These are phyloP conservation scores for Chrysoporthe puriensis DNA, from an alignment of 2,329 filamentous ascomycete species.

Conservation along the genomic window DNA sequence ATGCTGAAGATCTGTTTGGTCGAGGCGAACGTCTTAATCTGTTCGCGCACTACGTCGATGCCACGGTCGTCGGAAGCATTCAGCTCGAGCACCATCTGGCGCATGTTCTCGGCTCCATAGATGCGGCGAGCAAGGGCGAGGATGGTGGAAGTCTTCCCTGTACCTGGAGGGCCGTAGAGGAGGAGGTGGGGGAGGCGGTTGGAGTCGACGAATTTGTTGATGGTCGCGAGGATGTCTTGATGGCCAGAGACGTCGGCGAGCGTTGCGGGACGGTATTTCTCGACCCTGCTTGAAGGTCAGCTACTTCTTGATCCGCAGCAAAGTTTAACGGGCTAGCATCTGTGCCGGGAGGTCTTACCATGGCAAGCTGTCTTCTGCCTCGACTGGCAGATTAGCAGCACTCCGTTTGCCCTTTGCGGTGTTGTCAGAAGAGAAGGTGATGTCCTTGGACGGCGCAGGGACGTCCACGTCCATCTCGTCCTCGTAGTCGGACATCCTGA, in stretches of 20 bases:
- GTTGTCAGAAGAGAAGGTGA: slow-evolving; percentile 74
- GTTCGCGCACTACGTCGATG: slow-evolving; percentile 96
- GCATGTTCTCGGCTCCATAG: slow-evolving; percentile 89
- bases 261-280: slow-evolving; percentile 91
- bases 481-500: slow-evolving; percentile 61
- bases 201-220: slow-evolving; percentile 95
- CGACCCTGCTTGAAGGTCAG: slow-evolving; percentile 66
- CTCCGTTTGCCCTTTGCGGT: slow-evolving; percentile 86
- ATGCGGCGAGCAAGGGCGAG: slow-evolving; percentile 90
- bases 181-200: slow-evolving; percentile 95
- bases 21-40: slow-evolving; percentile 98
- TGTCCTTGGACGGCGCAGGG: slow-evolving; percentile 50
- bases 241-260: slow-evolving; percentile 94
- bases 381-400: slow-evolving; percentile 89
- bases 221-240: slow-evolving; percentile 94
- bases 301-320: slow-evolving; percentile 6
- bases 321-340: slow-evolving; percentile 26
- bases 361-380: slow-evolving; percentile 90
- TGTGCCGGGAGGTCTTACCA: slow-evolving; percentile 61
- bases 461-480: slow-evolving; percentile 66
- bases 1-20: slow-evolving; percentile 93
- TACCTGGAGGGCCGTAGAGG: slow-evolving; percentile 94
- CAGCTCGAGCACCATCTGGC: slow-evolving; percentile 97
- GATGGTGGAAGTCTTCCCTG: slow-evolving; percentile 96
- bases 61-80: slow-evolving; percentile 97